Percentiles rank a stretch among this genome's conserved stretches.
Evolutionary conservation across 2,329 filamentous ascomycete species (phyloP).

Genomic region (Fusarium albosuccineum): DNA sequence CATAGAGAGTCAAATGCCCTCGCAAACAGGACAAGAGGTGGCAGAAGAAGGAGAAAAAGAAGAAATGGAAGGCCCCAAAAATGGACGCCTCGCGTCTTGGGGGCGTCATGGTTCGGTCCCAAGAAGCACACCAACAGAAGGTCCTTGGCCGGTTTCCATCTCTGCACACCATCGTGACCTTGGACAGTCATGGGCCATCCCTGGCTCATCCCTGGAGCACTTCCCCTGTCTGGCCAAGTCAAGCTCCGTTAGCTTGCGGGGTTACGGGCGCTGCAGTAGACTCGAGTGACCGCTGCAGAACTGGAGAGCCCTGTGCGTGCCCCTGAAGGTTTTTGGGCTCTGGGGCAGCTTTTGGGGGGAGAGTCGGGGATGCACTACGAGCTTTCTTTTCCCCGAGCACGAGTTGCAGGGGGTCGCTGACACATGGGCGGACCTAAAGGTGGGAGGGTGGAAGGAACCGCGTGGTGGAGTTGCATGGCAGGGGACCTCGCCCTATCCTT

Average conservation of each 20-base stretch:
- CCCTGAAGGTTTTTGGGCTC: slow-evolving; percentile 9
- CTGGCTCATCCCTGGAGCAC: slow-evolving; percentile 37
- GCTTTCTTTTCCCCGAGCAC: no score
- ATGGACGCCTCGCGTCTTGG: slow-evolving; percentile 41
- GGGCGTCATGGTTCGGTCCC: slow-evolving; percentile 49
- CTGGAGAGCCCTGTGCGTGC: slow-evolving; percentile 13
- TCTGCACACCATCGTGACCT: slow-evolving; percentile 48
- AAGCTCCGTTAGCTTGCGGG: slow-evolving; percentile 42
- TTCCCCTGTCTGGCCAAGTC: slow-evolving; percentile 40
- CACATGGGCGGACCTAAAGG: neutral
- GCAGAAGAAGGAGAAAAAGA: neutral
- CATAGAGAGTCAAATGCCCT: slow-evolving; percentile 8
- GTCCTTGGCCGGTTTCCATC: slow-evolving; percentile 35
- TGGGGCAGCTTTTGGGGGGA: slow-evolving; percentile 20
- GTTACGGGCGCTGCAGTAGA: slow-evolving; percentile 37
- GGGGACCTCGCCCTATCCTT: slow-evolving; percentile 4
- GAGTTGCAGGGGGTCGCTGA: slow-evolving; percentile 24
- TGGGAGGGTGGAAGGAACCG: neutral
- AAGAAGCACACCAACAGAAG: slow-evolving; percentile 35
- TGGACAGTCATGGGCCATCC: slow-evolving; percentile 40
- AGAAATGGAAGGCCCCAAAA: slow-evolving; percentile 35
- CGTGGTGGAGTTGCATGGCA: slow-evolving; percentile 12
- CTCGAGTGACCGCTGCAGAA: slow-evolving; percentile 18
- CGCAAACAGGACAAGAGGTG: neutral
- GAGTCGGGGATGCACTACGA: slow-evolving; percentile 21